Evolutionary conservation across 1,284 basidiomycete genomes (phyloP), one percentile per base, ranked within the genome.

Genomic region (Apiotrichum montevideense): DNA sequence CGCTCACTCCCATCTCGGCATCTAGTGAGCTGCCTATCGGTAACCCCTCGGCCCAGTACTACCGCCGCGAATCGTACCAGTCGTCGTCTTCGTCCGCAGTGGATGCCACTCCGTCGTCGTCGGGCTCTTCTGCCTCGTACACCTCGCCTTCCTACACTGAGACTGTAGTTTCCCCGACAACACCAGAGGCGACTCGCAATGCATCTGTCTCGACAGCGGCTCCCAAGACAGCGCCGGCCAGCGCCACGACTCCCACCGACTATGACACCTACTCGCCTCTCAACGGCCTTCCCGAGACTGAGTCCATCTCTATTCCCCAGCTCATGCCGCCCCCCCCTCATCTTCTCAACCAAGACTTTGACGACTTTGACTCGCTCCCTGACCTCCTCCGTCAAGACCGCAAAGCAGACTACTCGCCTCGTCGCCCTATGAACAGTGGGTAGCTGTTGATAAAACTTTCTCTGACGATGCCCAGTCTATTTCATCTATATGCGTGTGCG

Each of bases 401-500:
- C 47, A 57, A 57, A 41, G 54, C 58, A 8, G 61, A 60, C 51
- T 51, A 52, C 45, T 52, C 58, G 1, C 61, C 61, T 2, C 56
- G 55, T 14, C 53, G 61, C 15, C 61, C 61, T 9, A 63, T 63
- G 61, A 63, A 63, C 54, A 52, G 58, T 59, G 42, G 46, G 58
- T 59, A 15, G 7, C 35, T 21, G 21, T 21, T 21, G 21, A 21
- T 21, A 21, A 21, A 21, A 21, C 21, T 21, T 15, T 13, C 15
- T 3, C 37, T 39, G 13, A 39, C 37, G 21, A n/a, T 10, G 3
- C 13, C 1, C 51, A 59, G 61, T 56, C 47, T 63, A 58, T 56
- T 63, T 63, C 45, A 56, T 63, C 42, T 63, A 59, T 56, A 63
- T 63, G 61, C 58, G 56, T 5, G 42, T 58, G 2, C 61, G 61